phyloP scores from a whole-genome alignment of 2,329 filamentous ascomycete species.

The Neurospora sp. region DNA sequence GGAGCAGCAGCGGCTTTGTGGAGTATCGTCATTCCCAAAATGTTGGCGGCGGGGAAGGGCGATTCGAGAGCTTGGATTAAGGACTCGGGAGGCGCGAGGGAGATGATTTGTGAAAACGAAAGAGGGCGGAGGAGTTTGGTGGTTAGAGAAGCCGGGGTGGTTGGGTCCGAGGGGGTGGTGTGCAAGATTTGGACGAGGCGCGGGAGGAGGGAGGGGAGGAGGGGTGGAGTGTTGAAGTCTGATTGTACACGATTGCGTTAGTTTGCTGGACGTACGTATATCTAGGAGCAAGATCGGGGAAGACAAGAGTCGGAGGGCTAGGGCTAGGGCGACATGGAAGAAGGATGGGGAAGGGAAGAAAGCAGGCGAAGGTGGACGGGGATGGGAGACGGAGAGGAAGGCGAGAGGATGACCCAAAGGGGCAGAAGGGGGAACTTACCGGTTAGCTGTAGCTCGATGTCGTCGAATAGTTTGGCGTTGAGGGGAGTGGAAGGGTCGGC shows the following conservation, averaged over 20 bases:
- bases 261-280: background rate
- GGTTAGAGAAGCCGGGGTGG: conserved; percentile 40
- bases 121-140: conserved; percentile 47
- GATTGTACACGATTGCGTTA: background rate
- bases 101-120: conserved; percentile 44
- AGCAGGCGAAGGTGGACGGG: background rate
- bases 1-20: conserved; percentile 41
- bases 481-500: conserved; percentile 32
- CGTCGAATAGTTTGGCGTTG: conserved; percentile 44
- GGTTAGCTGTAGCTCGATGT: conserved; percentile 49
- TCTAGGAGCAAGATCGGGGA: background rate
- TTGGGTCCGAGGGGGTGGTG: conserved; percentile 39
- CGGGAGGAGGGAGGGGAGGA: conserved; percentile 45
- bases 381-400: background rate
- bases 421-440: conserved; percentile 24
- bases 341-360: background rate
- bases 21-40: conserved; percentile 47
- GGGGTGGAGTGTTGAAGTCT: conserved; percentile 42
- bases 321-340: too few species aligned
- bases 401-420: background rate
- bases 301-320: background rate
- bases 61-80: conserved; percentile 44
- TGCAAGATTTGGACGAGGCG: conserved; percentile 44
- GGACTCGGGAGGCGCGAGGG: conserved; percentile 40
- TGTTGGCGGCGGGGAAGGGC: conserved; percentile 44